A percentile compares a stretch with the other conserved stretches of the same genome.
Evolutionary conservation across 2,329 filamentous ascomycete genomes (phyloP).

Genomic region (Xylariaceae sp.): DNA sequence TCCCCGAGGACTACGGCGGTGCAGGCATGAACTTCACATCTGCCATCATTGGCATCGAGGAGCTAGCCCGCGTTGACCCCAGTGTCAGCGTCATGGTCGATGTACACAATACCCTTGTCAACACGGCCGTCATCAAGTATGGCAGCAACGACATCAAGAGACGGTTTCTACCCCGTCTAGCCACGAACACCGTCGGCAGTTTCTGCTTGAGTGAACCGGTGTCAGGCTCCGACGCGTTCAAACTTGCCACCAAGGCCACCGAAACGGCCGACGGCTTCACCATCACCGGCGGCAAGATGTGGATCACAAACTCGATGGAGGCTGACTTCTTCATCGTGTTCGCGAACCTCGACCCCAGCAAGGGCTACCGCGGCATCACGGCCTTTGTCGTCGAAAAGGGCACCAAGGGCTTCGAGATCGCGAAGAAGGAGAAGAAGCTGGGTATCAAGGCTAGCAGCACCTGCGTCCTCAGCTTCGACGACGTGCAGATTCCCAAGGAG

Average conservation of each 20-base stretch:
- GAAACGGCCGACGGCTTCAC: slow-evolving; percentile 79
- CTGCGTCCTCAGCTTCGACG: slow-evolving; percentile 95
- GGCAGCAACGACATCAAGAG: slow-evolving; percentile 72
- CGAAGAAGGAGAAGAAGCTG: slow-evolving; percentile 99
- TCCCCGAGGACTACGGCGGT: slow-evolving; percentile 93
- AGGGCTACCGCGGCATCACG: slow-evolving; percentile 95
- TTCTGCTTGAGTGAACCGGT: slow-evolving; percentile 92
- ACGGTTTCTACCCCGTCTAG: slow-evolving; percentile 82
- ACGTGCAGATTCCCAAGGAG: slow-evolving; percentile 81
- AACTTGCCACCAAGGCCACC: slow-evolving; percentile 81
- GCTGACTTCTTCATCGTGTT: slow-evolving; percentile 96
- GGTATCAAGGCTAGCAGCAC: slow-evolving; percentile 94
- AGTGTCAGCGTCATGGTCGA: slow-evolving; percentile 93
- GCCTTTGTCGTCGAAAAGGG: slow-evolving; percentile 93
- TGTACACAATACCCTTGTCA: slow-evolving; percentile 97
- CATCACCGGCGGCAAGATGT: slow-evolving; percentile 95
- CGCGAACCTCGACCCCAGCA: slow-evolving; percentile 85
- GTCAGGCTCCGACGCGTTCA: slow-evolving; percentile 93
- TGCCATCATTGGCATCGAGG: slow-evolving; percentile 94
- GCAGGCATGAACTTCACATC: slow-evolving; percentile 98
- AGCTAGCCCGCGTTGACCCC: slow-evolving; percentile 88
- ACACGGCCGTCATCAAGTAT: slow-evolving; percentile 85
- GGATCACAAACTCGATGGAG: slow-evolving; percentile 98
- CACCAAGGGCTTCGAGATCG: slow-evolving; percentile 83
- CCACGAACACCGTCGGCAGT: slow-evolving; percentile 82